Evolutionary conservation across 106 monocot species (phyloP), one percentile per base, ranked within the genome.

Genomic region (Apostasia shenzhenica): DNA sequence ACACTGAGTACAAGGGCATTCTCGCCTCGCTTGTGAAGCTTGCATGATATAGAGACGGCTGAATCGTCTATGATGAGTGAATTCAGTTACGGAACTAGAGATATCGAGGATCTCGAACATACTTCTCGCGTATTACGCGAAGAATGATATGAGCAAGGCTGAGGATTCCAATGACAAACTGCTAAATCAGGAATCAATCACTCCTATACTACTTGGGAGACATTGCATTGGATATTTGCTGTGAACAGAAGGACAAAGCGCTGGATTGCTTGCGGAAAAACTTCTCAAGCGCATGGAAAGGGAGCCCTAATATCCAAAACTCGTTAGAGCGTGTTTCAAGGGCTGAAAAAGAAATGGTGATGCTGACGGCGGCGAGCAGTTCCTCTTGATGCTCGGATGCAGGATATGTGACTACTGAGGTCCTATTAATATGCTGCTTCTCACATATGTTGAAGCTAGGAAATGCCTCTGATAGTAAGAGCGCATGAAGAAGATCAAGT

Each of bases 391-490:
- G 74, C 82, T 97, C 54, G 6, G 70, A 73, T 47, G 86, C 77
- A 26, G 97, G 92, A 2, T 87, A 77, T 63, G 81, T 97, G 52
- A 89, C 80, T 8, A 92, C 89, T 3, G 77, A 81, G 77, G 73
- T 87, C 0, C 89, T n/a, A n/a, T 92, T 69, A 92, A 92, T 54
- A 79, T 73, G 5, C 63, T 97, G 76, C 81, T 92, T 63, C 61
- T 80, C 4, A 88, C 86, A 9, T 92, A 97, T 71, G 83, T 72
- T 6, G 81, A 83, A 60, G 86, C 84, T 54, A 71, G 78, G 14
- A 75, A 75, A 97, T 92, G 97, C 89, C 89, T 39, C 73, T 92
- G 63, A 87, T 89, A 67, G 55, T 92, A 48, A 1, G 97, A 97
- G 59, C 80, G 92, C 55, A 97, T 92, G 97, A 66, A 66, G 10